phyloP scores from a whole-genome alignment of 805 yeast genomes.

The Candida succiphila region DNA sequence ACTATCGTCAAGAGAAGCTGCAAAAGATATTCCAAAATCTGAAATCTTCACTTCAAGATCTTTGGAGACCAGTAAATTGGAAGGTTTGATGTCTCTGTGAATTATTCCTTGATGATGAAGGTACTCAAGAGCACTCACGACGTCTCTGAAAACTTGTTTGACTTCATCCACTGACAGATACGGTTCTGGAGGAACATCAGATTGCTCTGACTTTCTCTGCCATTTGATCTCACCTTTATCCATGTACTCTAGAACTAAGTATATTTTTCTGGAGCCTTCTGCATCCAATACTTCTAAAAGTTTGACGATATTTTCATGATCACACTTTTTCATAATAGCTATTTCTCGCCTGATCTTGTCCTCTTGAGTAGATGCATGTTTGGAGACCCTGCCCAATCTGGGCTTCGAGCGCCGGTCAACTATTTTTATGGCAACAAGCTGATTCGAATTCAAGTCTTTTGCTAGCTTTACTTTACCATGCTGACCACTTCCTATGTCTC shows the following conservation, averaged over 20 bases:
- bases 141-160: slow-evolving; percentile 70
- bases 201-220: slow-evolving; percentile 30
- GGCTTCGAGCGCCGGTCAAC: slow-evolving; percentile 67
- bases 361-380: slow-evolving; percentile 34
- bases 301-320: slow-evolving; percentile 88
- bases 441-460: slow-evolving; percentile 50
- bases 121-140: slow-evolving; percentile 80
- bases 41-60: slow-evolving; percentile 78
- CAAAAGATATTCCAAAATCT: slow-evolving; percentile 95
- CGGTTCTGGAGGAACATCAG: slow-evolving; percentile 35
- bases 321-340: slow-evolving; percentile 86
- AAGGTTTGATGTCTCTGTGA: slow-evolving; percentile 94
- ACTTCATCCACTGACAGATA: slow-evolving; percentile 57
- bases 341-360: slow-evolving; percentile 78
- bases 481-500: slow-evolving; percentile 91
- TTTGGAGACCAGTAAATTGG: slow-evolving; percentile 65
- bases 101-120: slow-evolving; percentile 84
- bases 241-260: slow-evolving; percentile 81
- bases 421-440: slow-evolving; percentile 85
- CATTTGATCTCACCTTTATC: slow-evolving; percentile 88
- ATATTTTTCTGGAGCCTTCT: slow-evolving; percentile 70
- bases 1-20: slow-evolving; percentile 34
- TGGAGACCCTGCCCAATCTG: slow-evolving; percentile 31
- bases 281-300: slow-evolving; percentile 86
- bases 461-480: slow-evolving; percentile 98